Evolutionary conservation across 345 rosid species (phyloP).

Genomic region (Conringia planisiliqua): DNA sequence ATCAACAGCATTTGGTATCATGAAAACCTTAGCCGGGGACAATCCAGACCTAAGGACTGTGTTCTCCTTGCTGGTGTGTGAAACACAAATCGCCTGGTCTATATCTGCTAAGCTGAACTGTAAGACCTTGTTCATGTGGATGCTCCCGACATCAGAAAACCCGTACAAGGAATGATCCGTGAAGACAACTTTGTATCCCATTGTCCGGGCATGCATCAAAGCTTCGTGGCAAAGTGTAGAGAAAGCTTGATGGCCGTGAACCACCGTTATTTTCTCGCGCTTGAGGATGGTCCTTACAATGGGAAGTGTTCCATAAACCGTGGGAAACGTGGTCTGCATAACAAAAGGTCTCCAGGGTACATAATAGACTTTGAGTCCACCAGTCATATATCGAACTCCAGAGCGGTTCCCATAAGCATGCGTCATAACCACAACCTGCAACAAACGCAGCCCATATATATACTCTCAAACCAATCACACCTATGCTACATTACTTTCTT

Average conservation of each 20-base stretch:
- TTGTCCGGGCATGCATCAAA: constrained; percentile 87
- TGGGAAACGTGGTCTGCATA: constrained; percentile 84
- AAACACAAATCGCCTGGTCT: constrained; percentile 93
- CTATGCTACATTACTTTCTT: too few relatives aligned
- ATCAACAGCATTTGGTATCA: constrained; percentile 97
- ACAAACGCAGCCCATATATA: neutral
- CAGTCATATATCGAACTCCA: constrained; percentile 86
- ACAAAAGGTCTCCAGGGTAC: constrained; percentile 84
- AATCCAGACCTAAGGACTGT: constrained; percentile 87
- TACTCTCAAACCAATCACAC: too few relatives aligned
- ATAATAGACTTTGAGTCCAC: constrained; percentile 89
- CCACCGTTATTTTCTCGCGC: constrained; percentile 76
- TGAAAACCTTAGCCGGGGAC: constrained; percentile 79
- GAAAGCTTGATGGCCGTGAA: constrained; percentile 98
- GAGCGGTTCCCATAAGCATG: constrained; percentile 92
- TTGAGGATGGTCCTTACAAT: constrained; percentile 72
- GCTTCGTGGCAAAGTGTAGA: constrained; percentile 97
- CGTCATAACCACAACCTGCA: constrained; percentile 82
- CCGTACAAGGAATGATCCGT: constrained; percentile 95
- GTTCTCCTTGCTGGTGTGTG: constrained; percentile 95
- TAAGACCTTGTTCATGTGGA: constrained; percentile 94
- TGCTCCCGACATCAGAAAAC: constrained; percentile 93
- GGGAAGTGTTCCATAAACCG: constrained; percentile 76
- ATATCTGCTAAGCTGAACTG: constrained; percentile 94
- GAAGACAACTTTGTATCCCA: constrained; percentile 88